Base-by-base conservation (phyloP, 176 grass and related monocot species). In the Metroxylon sagu region DNA sequence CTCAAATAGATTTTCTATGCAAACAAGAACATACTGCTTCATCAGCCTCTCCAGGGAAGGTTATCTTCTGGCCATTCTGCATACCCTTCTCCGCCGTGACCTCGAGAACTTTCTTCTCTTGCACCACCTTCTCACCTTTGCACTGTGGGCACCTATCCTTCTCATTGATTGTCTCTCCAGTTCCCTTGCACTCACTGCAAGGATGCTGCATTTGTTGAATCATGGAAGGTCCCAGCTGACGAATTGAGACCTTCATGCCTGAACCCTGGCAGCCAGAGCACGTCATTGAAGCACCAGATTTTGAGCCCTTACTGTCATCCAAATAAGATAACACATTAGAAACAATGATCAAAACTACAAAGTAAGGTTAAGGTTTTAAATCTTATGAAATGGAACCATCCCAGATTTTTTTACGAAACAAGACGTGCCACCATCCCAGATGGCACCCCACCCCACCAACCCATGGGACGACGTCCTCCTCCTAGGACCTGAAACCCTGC, bases 141-240 rank as follows among this genome's bases (percentile, higher is more conserved):
- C 89, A 95, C 14, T 79, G 78, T 26, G 77, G 78, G 57, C 89
- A 95, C 31, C 89, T 66, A 56, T 95, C 89, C 75, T 89, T 95
- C 0, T 95, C 81, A 0, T 12, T 85, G 54, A 95, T 89, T 8
- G 77, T 89, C 75, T 95, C 89, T 1, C 89, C 89, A 66, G 78
- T 82, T 6, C 81, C 89, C 60, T 79, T 95, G 72, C 84, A 95
- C 19, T 89, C 89, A 7, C 77, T 89, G 81, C 89, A 95, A 48
- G 85, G 75, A 48, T 82, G 81, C 49, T 89, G 89, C 89, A 95
- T 95, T 62, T 95, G 89, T 29, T 95, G 89, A 43, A 95, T 85
- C 89, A 95, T 95, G 29, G 71, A 67, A n/a, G 89, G 89, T 4
- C 84, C 89, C 56, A 95, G 14, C 52, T 89, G 84, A 18, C 89